A percentile compares a stretch with the other conserved stretches of the same genome.
Conservation (phyloP, 164 flowering plant genomes). For the Chloranthus sessilifolius region DNA sequence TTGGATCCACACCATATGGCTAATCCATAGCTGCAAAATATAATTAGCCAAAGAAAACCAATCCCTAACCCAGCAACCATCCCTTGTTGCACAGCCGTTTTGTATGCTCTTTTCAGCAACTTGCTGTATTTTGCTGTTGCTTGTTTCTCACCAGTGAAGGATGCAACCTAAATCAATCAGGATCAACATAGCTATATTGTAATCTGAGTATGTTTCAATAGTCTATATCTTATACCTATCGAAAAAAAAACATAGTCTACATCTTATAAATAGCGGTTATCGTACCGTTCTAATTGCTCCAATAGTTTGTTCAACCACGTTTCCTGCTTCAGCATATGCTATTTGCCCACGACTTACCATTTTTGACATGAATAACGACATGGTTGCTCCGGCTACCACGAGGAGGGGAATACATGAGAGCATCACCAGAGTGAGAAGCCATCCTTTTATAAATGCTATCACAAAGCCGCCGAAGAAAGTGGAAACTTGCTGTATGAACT, state of each 20-base stretch:
- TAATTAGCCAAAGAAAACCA: background rate
- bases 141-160: constrained; percentile 10
- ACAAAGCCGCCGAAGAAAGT: background rate
- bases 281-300: constrained; percentile 6
- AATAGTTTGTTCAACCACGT: constrained; percentile 4
- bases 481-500: constrained; percentile 4
- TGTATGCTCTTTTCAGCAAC: constrained; percentile 1
- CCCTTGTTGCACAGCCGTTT: constrained; percentile 1
- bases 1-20: constrained; percentile 3
- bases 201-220: background rate
- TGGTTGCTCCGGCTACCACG: background rate
- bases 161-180: constrained; percentile 1
- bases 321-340: constrained; percentile 6
- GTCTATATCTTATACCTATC: too few relatives aligned
- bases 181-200: background rate
- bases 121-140: constrained; percentile 1
- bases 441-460: constrained; percentile 3
- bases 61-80: constrained; percentile 3
- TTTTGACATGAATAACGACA: background rate
- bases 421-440: constrained; percentile 1
- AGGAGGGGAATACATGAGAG: constrained; percentile 1
- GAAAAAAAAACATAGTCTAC: too few relatives aligned
- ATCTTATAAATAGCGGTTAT: too few relatives aligned
- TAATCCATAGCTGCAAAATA: constrained; percentile 7
- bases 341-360: background rate